phyloP scores from a whole-genome alignment of 805 yeast species.

The Blastobotrys robertii region DNA sequence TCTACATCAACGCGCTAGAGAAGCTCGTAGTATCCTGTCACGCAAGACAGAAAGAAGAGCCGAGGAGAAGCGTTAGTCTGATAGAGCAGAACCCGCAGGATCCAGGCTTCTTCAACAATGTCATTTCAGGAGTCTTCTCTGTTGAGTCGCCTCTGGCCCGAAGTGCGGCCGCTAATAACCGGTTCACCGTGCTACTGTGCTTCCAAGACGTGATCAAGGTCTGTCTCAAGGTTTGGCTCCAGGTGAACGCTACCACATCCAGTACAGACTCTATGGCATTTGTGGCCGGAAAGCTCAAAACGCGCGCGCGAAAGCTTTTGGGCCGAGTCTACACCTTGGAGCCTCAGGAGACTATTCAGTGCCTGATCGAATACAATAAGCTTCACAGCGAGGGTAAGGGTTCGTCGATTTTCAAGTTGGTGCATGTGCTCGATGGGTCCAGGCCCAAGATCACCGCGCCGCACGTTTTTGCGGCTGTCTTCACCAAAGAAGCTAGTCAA shows the following conservation, averaged over 20 bases:
- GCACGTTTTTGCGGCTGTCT: conserved; percentile 46
- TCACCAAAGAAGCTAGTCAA: conserved; percentile 22
- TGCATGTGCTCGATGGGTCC: conserved; percentile 80
- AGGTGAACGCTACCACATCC: conserved; percentile 31
- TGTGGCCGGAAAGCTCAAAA: conserved; percentile 53
- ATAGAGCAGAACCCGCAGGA: neutral
- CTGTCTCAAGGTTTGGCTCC: conserved; percentile 58
- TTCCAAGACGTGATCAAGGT: conserved; percentile 49
- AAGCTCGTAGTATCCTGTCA: conserved; percentile 53
- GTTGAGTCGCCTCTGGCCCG: conserved; percentile 50
- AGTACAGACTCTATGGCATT: conserved; percentile 32
- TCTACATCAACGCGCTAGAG: conserved; percentile 48
- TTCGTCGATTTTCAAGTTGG: conserved; percentile 41
- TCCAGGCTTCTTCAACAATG: conserved; percentile 41
- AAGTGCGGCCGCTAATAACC: conserved; percentile 42
- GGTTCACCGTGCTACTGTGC: conserved; percentile 49
- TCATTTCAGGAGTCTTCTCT: conserved; percentile 68
- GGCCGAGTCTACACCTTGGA: conserved; percentile 59
- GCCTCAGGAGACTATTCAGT: conserved; percentile 62
- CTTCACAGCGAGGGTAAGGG: conserved; percentile 9
- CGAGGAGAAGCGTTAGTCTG: conserved; percentile 6
- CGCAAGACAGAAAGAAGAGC: conserved; percentile 26
- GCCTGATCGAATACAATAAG: conserved; percentile 37
- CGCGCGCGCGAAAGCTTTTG: conserved; percentile 54
- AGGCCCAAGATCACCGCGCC: conserved; percentile 69